Conservation (phyloP, 2,329 filamentous ascomycete species). For the Fusarium pseudograminearum region DNA sequence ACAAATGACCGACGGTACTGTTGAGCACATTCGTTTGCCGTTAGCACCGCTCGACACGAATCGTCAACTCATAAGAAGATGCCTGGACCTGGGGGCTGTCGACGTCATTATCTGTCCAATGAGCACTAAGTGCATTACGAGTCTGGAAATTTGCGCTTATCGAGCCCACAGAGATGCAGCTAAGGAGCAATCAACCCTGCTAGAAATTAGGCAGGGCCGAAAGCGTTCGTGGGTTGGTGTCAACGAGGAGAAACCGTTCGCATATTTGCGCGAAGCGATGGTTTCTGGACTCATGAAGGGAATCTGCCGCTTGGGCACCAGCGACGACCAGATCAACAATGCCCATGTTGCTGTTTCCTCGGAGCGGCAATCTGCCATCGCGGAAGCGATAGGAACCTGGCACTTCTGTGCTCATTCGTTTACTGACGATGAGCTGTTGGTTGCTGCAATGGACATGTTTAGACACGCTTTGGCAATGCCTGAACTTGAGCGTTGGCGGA, state of each 20-base stretch:
- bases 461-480: conserved; percentile 87
- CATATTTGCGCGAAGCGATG: conserved; percentile 92
- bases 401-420: conserved; percentile 91
- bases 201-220: conserved; percentile 78
- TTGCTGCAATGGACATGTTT: conserved; percentile 88
- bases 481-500: conserved; percentile 82
- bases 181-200: conserved; percentile 77
- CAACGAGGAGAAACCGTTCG: conserved; percentile 85
- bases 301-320: conserved; percentile 79
- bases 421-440: conserved; percentile 88
- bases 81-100: conserved; percentile 85
- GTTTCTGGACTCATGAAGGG: conserved; percentile 90
- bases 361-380: conserved; percentile 74
- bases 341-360: conserved; percentile 76
- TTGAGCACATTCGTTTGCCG: conserved; percentile 52
- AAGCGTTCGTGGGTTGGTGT: conserved; percentile 94
- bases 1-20: conserved; percentile 54
- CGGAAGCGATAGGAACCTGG: conserved; percentile 80
- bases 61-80: conserved; percentile 70
- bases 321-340: conserved; percentile 71
- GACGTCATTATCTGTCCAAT: conserved; percentile 88
- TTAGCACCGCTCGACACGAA: conserved; percentile 48
- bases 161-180: conserved; percentile 81
- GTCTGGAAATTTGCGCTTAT: conserved; percentile 85
- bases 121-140: conserved; percentile 77